Evolutionary conservation across 768 basidiomycete genomes (phyloP).

Genomic region (Pleurotus platypus): DNA sequence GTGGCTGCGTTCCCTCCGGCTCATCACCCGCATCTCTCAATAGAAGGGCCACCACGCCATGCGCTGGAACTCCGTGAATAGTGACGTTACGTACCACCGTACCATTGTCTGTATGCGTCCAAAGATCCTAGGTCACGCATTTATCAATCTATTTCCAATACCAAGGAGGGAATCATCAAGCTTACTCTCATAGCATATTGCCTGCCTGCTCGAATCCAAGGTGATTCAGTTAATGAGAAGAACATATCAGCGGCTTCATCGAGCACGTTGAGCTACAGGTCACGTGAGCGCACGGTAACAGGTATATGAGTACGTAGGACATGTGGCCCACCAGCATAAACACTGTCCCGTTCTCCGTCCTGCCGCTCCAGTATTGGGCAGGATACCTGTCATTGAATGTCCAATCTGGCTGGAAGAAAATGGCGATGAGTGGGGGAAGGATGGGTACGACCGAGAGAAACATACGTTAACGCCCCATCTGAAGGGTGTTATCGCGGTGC

Average conservation of each 20-base stretch:
- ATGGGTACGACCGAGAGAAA: not conserved
- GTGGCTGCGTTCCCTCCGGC: constrained; percentile 52
- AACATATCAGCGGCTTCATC: constrained; percentile 47
- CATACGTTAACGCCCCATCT: constrained; percentile 67
- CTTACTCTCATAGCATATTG: constrained; percentile 58
- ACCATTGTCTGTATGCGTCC: constrained; percentile 54
- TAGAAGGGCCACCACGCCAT: constrained; percentile 50
- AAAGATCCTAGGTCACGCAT: constrained; percentile 35
- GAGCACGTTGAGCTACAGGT: constrained; percentile 48
- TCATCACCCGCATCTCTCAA: constrained; percentile 66
- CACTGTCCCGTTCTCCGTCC: constrained; percentile 59
- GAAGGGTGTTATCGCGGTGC: constrained; percentile 61
- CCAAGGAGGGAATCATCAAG: not conserved
- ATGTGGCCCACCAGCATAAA: constrained; percentile 59
- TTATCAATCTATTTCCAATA: not conserved
- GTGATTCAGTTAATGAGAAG: constrained; percentile 62
- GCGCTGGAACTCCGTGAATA: constrained; percentile 41
- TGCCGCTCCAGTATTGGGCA: constrained; percentile 71
- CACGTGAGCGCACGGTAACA: too few species aligned
- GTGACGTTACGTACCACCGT: constrained; percentile 51
- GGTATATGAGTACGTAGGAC: not conserved
- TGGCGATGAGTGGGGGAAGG: too few species aligned
- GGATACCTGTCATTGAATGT: constrained; percentile 43
- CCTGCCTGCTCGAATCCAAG: constrained; percentile 60
- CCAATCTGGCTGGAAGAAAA: constrained; percentile 34